Base-by-base conservation (phyloP, 441 rosid genomes). In the Metrosideros polymorpha region DNA sequence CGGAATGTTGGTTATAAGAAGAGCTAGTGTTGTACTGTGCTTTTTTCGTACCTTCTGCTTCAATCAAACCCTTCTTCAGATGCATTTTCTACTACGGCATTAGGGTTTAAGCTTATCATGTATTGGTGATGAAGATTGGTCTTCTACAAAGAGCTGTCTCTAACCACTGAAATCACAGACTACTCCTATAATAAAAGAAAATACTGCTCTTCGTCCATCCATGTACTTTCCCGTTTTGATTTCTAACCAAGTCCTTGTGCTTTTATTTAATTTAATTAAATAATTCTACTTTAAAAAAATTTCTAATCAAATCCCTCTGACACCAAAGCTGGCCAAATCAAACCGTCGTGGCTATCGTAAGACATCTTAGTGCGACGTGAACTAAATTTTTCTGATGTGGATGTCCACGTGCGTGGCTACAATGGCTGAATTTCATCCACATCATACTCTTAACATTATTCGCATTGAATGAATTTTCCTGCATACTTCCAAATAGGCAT, bases 311-410 rank as follows among this genome's bases (percentile, higher is more conserved):
- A 30, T 61, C 22, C 43, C 76, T 8, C 6, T 5, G 12, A 2
- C 25, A 32, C 43, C 43, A 32, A 29, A 18, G 17, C 42, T 3
- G 10, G 2, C 76, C 76, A 63, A 63, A 63, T 22, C 17, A 35
- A 24, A 39, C n/a, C 6, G 0, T 0, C 7, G 47, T 3, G 79
- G 6, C 14, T 22, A 25, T 3, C 47, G 15, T 2, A 5, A 12
- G 47, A 39, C 47, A 19, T 71, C 1, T 2, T 2, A 35, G n/a
- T 39, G 47, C n/a, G 5, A 71, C 14, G 14, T 3, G 79, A 7
- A 35, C 6, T 32, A 19, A 66, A 35, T 4, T 66, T 66, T 66
- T 19, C 45, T n/a, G 4, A 39, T 19, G 79, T 22, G n/a, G n/a
- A 10, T 47, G 6, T 10, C 15, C 77, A 9, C 27, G 1, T 32